phyloP scores from a whole-genome alignment of 306 rosid genomes.

The Lathyrus tuberosus region DNA sequence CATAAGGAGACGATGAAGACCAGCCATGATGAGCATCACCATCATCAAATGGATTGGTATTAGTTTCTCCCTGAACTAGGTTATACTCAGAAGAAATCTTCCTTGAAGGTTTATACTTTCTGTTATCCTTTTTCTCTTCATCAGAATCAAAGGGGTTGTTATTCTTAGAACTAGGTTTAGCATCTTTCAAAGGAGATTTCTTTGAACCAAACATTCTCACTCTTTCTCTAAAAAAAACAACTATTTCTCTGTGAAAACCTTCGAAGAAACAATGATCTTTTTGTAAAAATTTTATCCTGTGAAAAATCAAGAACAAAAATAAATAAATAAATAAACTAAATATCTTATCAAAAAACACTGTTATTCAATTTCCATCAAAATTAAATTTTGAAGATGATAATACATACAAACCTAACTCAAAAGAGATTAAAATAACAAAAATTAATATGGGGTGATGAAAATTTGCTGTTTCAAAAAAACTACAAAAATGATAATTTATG shows the following conservation, averaged over 20 bases:
- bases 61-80: constrained; percentile 39
- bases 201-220: constrained; percentile 69
- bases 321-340: not conserved
- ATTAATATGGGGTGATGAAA: constrained; percentile 14
- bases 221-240: not conserved
- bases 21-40: constrained; percentile 43
- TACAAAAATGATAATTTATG: not conserved
- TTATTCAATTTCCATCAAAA: constrained; percentile 18
- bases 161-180: constrained; percentile 53
- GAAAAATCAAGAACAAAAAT: constrained; percentile 33
- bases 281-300: constrained; percentile 29
- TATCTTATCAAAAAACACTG: not conserved
- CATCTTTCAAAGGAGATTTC: constrained; percentile 64
- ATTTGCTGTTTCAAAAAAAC: not conserved
- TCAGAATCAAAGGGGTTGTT: constrained; percentile 79
- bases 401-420: not conserved
- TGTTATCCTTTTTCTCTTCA: constrained; percentile 46
- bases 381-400: constrained; percentile 15
- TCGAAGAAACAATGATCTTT: constrained; percentile 35
- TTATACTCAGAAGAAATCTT: constrained; percentile 49
- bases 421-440: constrained; percentile 23
- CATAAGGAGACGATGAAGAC: constrained; percentile 46
- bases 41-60: constrained; percentile 72
- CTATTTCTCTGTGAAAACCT: not conserved
- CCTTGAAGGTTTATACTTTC: constrained; percentile 45